Base-by-base conservation (phyloP, 805 yeast genomes). In the Ogataea saltuana region DNA sequence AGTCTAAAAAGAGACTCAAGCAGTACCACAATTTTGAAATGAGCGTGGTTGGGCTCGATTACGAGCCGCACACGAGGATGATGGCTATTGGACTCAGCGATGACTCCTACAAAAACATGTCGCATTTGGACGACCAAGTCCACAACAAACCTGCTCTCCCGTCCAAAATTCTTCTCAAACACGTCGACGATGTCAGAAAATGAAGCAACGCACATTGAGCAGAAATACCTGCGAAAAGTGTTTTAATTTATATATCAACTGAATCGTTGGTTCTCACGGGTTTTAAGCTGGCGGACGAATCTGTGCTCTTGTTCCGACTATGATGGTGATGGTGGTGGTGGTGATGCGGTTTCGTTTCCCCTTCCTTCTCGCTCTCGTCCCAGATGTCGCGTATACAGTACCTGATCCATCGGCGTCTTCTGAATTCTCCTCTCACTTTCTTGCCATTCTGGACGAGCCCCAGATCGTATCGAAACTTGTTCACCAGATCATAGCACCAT, bases 401-500 rank as follows among this genome's bases (percentile, higher is more conserved):
- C 41, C 87, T 63, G 2, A 76, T 64, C 90, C 90, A 84, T 60
- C 88, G 71, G 55, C 91, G 70, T 56, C 91, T 70, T 51, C 90
- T 69, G 55, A 69, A 75, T 31, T 64, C 58, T 48, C 82, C 69
- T 50, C 78, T 45, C 43, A 64, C 27, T 50, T 64, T 53, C 17
- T 50, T 41, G 33, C 17, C 31, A 31, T 49, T 33, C 25, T 39
- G 23, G 25, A 39, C 50, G 20, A 57, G 44, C n/a, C 56, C 63
- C 18, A 50, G 44, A 22, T 56, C 64, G 29, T 51, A 59, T 19
- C 49, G 51, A 16, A 48, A 51, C 45, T 44, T 48, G 15, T 46
- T 41, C 7, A 60, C 59, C 28, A 62, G 58, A 60, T 88, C 96
- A 60, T 88, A 88, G 15, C 86, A 91, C 96, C 96, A 88, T 61